Conservation (phyloP, 2,329 filamentous ascomycete species). For the Ophiostoma montium region DNA sequence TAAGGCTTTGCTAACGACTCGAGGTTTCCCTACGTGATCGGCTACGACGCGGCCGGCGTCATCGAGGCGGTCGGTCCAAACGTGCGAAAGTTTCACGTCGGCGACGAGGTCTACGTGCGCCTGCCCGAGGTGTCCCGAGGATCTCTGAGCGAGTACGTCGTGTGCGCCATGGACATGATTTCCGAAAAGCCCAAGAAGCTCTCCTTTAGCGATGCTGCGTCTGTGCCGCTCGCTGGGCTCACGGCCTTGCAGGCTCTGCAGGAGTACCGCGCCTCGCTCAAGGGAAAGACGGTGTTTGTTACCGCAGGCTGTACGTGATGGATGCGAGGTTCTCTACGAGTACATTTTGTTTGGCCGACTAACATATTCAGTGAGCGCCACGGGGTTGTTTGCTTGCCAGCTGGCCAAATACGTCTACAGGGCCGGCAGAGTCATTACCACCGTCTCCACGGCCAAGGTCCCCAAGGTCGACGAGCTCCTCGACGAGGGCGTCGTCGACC, state of each 20-base stretch:
- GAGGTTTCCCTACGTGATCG: constrained; percentile 10
- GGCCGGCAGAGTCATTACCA: constrained; percentile 32
- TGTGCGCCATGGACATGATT: neutral
- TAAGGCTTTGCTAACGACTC: neutral
- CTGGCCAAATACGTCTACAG: constrained; percentile 36
- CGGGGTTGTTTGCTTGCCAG: constrained; percentile 32
- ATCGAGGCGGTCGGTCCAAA: constrained; percentile 18
- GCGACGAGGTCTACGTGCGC: constrained; percentile 26
- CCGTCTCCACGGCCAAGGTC: constrained; percentile 38
- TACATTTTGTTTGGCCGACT: too few species aligned
- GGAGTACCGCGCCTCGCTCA: constrained; percentile 19
- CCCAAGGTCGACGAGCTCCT: constrained; percentile 18
- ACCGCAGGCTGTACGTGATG: constrained; percentile 25
- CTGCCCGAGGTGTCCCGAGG: constrained; percentile 5
- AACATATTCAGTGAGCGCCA: constrained; percentile 24
- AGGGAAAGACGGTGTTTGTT: constrained; percentile 37
- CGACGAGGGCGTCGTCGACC: constrained; percentile 29
- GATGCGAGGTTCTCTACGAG: too few species aligned
- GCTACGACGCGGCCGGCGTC: constrained; percentile 18
- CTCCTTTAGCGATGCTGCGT: constrained; percentile 1
- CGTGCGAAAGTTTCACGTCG: constrained; percentile 18
- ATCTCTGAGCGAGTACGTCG: constrained; percentile 1
- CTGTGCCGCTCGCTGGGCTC: neutral
- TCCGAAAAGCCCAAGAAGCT: neutral
- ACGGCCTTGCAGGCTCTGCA: neutral